Percentiles rank a stretch among this genome's conserved stretches.
These are phyloP conservation scores for Mortierella sp. DNA, from an alignment of 371 early-diverging fungal species.

Conservation along the genomic window DNA sequence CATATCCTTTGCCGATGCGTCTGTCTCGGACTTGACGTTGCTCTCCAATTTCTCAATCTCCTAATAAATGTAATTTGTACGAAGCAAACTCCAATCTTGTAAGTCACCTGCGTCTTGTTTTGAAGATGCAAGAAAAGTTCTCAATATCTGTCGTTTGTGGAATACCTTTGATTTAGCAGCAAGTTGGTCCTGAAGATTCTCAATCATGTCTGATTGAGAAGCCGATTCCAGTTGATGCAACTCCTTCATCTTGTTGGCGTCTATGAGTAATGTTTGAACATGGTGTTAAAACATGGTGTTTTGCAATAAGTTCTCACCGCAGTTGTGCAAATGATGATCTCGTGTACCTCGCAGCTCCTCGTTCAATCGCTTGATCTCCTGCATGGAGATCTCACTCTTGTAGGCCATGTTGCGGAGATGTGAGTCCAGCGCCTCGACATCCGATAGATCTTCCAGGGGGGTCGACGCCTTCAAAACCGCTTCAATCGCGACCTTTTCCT, in stretches of 20 bases:
- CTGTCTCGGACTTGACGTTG: not conserved
- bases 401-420: constrained; percentile 54
- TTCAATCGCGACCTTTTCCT: constrained; percentile 52
- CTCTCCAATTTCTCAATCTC: constrained; percentile 34
- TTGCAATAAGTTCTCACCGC: not conserved
- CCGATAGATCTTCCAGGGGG: constrained; percentile 50
- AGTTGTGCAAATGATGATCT: not conserved
- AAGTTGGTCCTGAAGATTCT: constrained; percentile 55
- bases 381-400: constrained; percentile 56
- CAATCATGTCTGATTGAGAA: constrained; percentile 55
- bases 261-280: constrained; percentile 5
- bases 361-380: constrained; percentile 48
- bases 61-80: not conserved
- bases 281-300: not conserved
- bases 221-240: constrained; percentile 37
- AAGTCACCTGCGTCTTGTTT: not conserved
- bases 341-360: constrained; percentile 45
- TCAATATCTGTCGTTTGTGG: not conserved
- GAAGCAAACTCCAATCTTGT: not conserved
- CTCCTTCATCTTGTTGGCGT: constrained; percentile 42
- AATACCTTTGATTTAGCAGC: constrained; percentile 41
- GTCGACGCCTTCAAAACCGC: constrained; percentile 53
- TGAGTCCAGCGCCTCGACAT: constrained; percentile 52
- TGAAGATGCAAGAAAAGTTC: not conserved
- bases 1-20: not conserved